phyloP scores from a whole-genome alignment of 345 rosid species.

The Chamaenerion angustifolium region DNA sequence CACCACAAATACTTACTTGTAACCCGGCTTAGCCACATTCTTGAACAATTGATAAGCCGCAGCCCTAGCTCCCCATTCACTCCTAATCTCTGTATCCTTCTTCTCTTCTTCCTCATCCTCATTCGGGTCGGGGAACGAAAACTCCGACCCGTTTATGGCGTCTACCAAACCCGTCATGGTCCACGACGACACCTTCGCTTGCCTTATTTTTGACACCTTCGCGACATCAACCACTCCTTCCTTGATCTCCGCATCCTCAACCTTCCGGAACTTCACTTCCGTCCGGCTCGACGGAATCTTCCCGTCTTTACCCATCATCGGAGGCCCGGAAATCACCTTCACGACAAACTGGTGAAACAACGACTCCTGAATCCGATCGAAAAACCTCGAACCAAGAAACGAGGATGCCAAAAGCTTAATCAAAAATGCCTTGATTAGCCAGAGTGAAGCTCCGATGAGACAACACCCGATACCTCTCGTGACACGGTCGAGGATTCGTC shows the following conservation, averaged over 20 bases:
- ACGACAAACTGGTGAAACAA: slow-evolving; percentile 3
- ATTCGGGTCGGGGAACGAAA: slow-evolving; percentile 11
- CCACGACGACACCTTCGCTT: slow-evolving; percentile 24
- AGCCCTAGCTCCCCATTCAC: slow-evolving; percentile 24
- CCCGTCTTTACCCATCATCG: neutral
- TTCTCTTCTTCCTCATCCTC: slow-evolving; percentile 15
- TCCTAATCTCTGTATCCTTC: slow-evolving; percentile 17
- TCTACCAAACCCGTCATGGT: slow-evolving; percentile 25
- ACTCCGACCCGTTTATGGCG: slow-evolving; percentile 15
- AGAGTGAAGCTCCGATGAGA: neutral
- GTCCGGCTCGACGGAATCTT: neutral
- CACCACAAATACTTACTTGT: slow-evolving; percentile 21
- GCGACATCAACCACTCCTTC: slow-evolving; percentile 24
- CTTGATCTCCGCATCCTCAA: slow-evolving; percentile 7
- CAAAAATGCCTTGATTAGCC: slow-evolving; percentile 3
- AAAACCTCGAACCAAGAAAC: slow-evolving; percentile 3
- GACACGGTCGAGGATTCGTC: neutral
- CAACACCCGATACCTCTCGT: neutral
- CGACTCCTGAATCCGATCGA: slow-evolving; percentile 8
- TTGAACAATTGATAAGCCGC: slow-evolving; percentile 23
- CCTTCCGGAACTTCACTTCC: neutral
- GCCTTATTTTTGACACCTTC: slow-evolving; percentile 19
- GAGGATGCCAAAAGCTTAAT: slow-evolving; percentile 2
- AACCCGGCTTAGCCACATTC: slow-evolving; percentile 23
- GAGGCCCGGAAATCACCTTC: slow-evolving; percentile 5